Conservation (phyloP, 306 rosid genomes). For the Prunus persica region Prunus_persica_NCBIv2 NC_034009.1:37292501-37293000, state of each 20-base stretch:
- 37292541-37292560: not conserved
- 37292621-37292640: constrained; percentile 25
- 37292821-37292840: too few relatives aligned
- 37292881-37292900: too few relatives aligned
- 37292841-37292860: not conserved
- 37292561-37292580: not conserved
- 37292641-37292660: constrained; percentile 10
- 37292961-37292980: constrained; percentile 82
- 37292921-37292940: constrained; percentile 69
- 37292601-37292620: not conserved
- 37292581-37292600: not conserved
- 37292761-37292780: not conserved
- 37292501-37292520: not conserved
- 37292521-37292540: not conserved
- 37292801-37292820: not conserved
- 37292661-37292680: constrained; percentile 20
- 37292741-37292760: not conserved
- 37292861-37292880: too few relatives aligned
- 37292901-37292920: not conserved
- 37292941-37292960: constrained; percentile 56
- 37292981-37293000: constrained; percentile 71
- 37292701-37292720: constrained; percentile 45
- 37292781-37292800: not conserved
- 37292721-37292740: not conserved
- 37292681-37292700: constrained; percentile 51